Evolutionary conservation across 495 filamentous ascomycete genomes (phyloP).

Genomic region (Aspergillus bertholletiae): DNA sequence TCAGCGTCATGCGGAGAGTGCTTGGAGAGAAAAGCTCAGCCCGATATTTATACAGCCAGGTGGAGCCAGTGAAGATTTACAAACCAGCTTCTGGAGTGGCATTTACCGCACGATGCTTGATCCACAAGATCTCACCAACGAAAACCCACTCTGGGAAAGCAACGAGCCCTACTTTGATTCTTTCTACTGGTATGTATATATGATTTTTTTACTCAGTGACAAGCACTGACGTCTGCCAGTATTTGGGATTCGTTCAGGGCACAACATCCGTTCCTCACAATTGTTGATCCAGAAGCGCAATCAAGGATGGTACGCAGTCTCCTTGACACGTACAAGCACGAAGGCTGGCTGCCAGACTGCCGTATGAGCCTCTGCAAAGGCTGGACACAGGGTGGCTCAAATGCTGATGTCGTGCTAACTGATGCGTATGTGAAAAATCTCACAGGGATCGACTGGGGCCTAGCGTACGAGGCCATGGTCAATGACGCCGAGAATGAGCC

Average conservation of each 20-base stretch:
- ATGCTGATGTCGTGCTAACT: slow-evolving; percentile 70
- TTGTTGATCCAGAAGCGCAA: slow-evolving; percentile 60
- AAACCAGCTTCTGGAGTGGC: slow-evolving; percentile 55
- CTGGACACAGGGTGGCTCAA: slow-evolving; percentile 70
- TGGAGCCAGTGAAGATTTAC: slow-evolving; percentile 49
- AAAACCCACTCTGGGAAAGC: slow-evolving; percentile 70
- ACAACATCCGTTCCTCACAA: slow-evolving; percentile 61
- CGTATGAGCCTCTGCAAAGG: slow-evolving; percentile 68
- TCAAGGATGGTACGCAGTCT: slow-evolving; percentile 64
- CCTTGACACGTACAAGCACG: slow-evolving; percentile 68
- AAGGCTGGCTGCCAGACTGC: slow-evolving; percentile 69
- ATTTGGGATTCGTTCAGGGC: slow-evolving; percentile 64
- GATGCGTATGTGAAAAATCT: slow-evolving; percentile 75
- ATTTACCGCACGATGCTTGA: slow-evolving; percentile 59
- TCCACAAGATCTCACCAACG: slow-evolving; percentile 70
- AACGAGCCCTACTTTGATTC: slow-evolving; percentile 60
- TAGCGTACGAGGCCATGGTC: slow-evolving; percentile 65
- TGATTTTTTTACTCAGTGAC: not conserved
- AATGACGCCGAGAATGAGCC: slow-evolving; percentile 67
- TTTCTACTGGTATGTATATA: slow-evolving; percentile 48
- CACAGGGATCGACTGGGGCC: slow-evolving; percentile 62
- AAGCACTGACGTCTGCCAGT: slow-evolving; percentile 20
- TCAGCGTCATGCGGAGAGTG: slow-evolving; percentile 32
- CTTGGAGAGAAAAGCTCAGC: slow-evolving; percentile 53
- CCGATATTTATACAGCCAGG: slow-evolving; percentile 28